These are phyloP conservation scores for Lathyrus tuberosus DNA, from an alignment of 306 rosid species.

Conservation along the genomic window DNA sequence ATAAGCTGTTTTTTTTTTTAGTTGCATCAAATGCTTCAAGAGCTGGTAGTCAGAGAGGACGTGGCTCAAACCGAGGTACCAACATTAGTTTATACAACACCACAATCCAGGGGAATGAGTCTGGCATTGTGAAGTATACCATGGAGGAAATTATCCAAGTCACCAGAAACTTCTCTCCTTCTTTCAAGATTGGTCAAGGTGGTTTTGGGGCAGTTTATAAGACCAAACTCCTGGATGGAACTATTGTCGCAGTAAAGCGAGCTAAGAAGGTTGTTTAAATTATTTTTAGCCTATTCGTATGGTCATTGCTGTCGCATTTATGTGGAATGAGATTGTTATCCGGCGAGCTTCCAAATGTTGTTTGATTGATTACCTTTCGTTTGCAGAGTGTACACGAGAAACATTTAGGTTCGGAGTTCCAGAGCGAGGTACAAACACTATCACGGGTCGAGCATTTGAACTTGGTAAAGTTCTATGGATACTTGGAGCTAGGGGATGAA, in stretches of 20 bases:
- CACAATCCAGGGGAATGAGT: conserved; percentile 54
- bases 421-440: conserved; percentile 82
- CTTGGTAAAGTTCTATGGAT: conserved; percentile 82
- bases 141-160: conserved; percentile 70
- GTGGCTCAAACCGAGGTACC: conserved; percentile 48
- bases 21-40: conserved; percentile 58
- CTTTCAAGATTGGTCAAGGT: conserved; percentile 91
- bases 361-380: conserved; percentile 25
- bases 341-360: conserved; percentile 13
- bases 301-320: conserved; percentile 22
- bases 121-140: conserved; percentile 61
- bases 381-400: conserved; percentile 76
- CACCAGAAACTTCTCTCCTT: conserved; percentile 82
- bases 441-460: conserved; percentile 87
- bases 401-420: conserved; percentile 80
- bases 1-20: conserved; percentile 38
- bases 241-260: conserved; percentile 80
- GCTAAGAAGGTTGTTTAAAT: conserved; percentile 78
- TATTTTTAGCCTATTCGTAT: not conserved
- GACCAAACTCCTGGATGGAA: conserved; percentile 76
- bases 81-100: conserved; percentile 42
- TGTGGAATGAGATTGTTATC: conserved; percentile 27
- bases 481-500: conserved; percentile 74
- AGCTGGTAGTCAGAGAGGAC: conserved; percentile 52
- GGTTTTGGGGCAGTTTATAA: conserved; percentile 92